A percentile compares a stretch with the other conserved stretches of the same genome.
These are phyloP conservation scores for Coprinellus micaceus DNA, from an alignment of 768 basidiomycete species.

Conservation along the genomic window DNA sequence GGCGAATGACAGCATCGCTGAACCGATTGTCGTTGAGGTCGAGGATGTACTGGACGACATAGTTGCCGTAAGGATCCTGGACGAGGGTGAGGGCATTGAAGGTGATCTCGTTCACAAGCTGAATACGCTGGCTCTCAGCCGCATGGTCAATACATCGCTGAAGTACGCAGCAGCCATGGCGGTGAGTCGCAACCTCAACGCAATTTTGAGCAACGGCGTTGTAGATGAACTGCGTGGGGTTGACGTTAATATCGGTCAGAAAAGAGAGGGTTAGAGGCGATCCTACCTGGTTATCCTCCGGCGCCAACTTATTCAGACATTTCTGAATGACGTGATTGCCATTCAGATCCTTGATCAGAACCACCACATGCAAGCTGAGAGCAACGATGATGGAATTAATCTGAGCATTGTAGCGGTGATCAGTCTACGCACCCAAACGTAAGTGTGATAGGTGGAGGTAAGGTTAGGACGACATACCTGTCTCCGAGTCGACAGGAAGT, in stretches of 20 bases:
- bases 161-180: conserved; percentile 97
- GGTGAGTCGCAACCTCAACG: conserved; percentile 96
- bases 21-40: conserved; percentile 98
- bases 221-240: conserved; percentile 79
- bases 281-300: conserved; percentile 94
- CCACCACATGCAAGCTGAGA: conserved; percentile 95
- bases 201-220: conserved; percentile 99
- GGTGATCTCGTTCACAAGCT: conserved; percentile 98
- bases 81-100: conserved; percentile 97
- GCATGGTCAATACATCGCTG: conserved; percentile 99
- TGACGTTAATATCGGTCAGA: not conserved
- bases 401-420: conserved; percentile 81
- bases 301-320: conserved; percentile 95
- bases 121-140: conserved; percentile 89
- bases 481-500: conserved; percentile 92
- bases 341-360: conserved; percentile 97
- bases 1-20: conserved; percentile 95
- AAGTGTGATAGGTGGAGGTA: conserved; percentile 43
- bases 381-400: conserved; percentile 97
- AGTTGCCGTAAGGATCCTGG: conserved; percentile 95
- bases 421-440: conserved; percentile 60
- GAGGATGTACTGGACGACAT: conserved; percentile 96
- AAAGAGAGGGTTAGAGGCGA: conserved; percentile 6
- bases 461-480: conserved; percentile 60
- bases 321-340: conserved; percentile 99